Evolutionary conservation across 2,329 filamentous ascomycete genomes (phyloP).

Genomic region (Orbilia ellipsospora): DNA sequence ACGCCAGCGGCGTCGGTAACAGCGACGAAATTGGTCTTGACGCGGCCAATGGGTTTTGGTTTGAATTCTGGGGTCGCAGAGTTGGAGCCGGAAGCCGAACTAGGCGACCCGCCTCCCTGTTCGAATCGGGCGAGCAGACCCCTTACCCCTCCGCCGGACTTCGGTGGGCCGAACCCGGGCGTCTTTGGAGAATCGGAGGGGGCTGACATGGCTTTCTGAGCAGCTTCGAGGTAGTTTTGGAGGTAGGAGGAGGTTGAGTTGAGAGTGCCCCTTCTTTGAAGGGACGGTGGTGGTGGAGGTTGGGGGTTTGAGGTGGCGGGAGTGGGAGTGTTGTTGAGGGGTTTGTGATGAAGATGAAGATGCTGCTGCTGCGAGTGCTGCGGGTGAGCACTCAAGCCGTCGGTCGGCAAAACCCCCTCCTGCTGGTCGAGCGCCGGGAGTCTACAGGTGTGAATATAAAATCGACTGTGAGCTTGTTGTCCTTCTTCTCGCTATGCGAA

Average conservation of each 20-base stretch:
- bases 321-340: slow-evolving; percentile 38
- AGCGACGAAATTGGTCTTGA: slow-evolving; percentile 59
- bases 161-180: slow-evolving; percentile 35
- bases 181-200: slow-evolving; percentile 46
- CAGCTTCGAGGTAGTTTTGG: slow-evolving; percentile 55
- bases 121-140: slow-evolving; percentile 59
- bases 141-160: slow-evolving; percentile 55
- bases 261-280: slow-evolving; percentile 15
- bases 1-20: slow-evolving; percentile 54
- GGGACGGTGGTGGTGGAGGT: slow-evolving; percentile 6
- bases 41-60: slow-evolving; percentile 56
- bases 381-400: slow-evolving; percentile 43
- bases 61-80: slow-evolving; percentile 56
- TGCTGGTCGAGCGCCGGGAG: slow-evolving; percentile 44
- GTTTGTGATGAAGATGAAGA: slow-evolving; percentile 17
- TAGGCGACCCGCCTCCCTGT: slow-evolving; percentile 54
- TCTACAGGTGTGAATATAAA: slow-evolving; percentile 16
- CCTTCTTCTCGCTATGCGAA: neutral
- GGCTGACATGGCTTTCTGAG: slow-evolving; percentile 55
- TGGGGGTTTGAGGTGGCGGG: neutral
- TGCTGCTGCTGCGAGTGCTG: slow-evolving; percentile 26
- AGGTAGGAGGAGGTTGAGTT: slow-evolving; percentile 40
- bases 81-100: slow-evolving; percentile 24
- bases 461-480: slow-evolving; percentile 24
- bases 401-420: slow-evolving; percentile 46